Percentiles rank a stretch among this genome's conserved stretches.
phyloP scores from a whole-genome alignment of 352 stramenopile species.

The Phytophthora nicotianae region DNA sequence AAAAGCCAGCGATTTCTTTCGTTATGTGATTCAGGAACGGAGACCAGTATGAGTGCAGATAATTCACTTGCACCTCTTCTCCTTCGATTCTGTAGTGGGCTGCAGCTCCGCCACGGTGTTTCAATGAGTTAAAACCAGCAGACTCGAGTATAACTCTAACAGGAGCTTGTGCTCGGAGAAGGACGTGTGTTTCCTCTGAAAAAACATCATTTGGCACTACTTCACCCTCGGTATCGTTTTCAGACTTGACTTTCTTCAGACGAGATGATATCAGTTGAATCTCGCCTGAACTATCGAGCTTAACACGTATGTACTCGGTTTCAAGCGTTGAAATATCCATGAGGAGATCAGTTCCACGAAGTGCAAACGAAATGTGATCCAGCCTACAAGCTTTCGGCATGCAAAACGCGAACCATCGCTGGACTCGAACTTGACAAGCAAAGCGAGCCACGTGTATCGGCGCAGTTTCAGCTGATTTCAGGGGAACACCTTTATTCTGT shows the following conservation, averaged over 20 bases:
- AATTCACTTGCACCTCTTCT: slow-evolving; percentile 60
- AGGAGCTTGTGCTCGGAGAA: slow-evolving; percentile 39
- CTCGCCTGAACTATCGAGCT: slow-evolving; percentile 44
- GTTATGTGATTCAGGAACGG: slow-evolving; percentile 57
- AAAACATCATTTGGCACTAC: background rate
- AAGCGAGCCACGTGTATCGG: slow-evolving; percentile 22
- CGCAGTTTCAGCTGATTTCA: background rate
- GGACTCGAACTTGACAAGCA: slow-evolving; percentile 47
- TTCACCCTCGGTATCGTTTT: slow-evolving; percentile 1
- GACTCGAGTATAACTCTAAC: slow-evolving; percentile 52
- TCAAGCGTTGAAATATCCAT: slow-evolving; percentile 51
- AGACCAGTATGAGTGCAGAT: slow-evolving; percentile 53
- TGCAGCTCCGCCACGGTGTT: slow-evolving; percentile 48
- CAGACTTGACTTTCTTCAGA: slow-evolving; percentile 20
- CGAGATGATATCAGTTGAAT: slow-evolving; percentile 52
- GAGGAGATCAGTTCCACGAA: slow-evolving; percentile 43
- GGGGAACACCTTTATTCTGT: background rate
- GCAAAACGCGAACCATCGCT: slow-evolving; percentile 67
- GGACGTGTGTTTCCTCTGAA: slow-evolving; percentile 47
- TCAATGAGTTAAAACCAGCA: slow-evolving; percentile 46
- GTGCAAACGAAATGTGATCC: slow-evolving; percentile 45
- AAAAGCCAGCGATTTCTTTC: slow-evolving; percentile 69
- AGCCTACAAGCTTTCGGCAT: slow-evolving; percentile 48
- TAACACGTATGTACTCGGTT: slow-evolving; percentile 35
- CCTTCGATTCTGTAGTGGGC: slow-evolving; percentile 52